Evolutionary conservation across 495 filamentous ascomycete species (phyloP).

Genomic region (Talaromyces ruber): DNA sequence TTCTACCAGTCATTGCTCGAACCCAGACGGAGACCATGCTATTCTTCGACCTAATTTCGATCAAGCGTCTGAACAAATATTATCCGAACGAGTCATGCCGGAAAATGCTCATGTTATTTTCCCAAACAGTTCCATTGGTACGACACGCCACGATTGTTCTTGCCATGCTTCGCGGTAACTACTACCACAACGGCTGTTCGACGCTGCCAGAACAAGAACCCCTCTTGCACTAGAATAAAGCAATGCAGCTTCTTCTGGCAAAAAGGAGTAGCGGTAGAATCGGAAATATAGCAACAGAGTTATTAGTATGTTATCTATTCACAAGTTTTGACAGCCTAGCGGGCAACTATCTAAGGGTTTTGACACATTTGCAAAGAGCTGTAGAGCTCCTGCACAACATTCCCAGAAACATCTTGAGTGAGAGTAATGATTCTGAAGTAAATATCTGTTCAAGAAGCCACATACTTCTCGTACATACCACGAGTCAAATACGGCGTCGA

Average conservation of each 20-base stretch:
- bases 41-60: conserved; percentile 20
- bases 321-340: background rate
- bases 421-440: background rate
- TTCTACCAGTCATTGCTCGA: conserved; percentile 4
- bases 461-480: background rate
- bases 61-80: conserved; percentile 23
- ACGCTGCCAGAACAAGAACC: background rate
- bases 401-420: background rate
- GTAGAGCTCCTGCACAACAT: background rate
- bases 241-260: background rate
- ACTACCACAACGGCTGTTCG: conserved; percentile 4
- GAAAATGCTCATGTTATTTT: conserved; percentile 21
- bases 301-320: background rate
- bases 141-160: conserved; percentile 22
- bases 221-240: background rate
- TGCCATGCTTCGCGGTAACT: conserved; percentile 15
- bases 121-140: conserved; percentile 23
- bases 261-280: background rate
- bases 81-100: conserved; percentile 17
- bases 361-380: background rate
- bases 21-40: conserved; percentile 15
- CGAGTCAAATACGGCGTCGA: background rate
- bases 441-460: background rate
- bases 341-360: background rate
- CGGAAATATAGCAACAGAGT: background rate